Evolutionary conservation across 441 rosid genomes (phyloP), one percentile per base, ranked within the genome.

Genomic region (Adansonia grandidieri): DNA sequence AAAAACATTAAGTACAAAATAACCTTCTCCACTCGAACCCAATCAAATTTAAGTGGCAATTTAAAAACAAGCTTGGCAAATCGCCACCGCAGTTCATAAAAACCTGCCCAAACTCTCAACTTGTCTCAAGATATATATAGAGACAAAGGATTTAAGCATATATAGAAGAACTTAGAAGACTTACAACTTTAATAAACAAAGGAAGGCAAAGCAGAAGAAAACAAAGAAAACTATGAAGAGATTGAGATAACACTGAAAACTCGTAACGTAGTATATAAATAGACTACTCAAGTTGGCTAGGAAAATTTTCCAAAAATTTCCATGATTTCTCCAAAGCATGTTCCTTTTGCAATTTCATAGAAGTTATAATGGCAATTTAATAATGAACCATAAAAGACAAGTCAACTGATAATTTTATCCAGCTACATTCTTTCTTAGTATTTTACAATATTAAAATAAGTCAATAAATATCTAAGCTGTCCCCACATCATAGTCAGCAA

Each of bases 191-290:
- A 19, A 10, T 19, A 9, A 45, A 10, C 32, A 69, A 67, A 44
- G 53, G 53, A 17, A 4, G 71, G 6, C 6, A n/a, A 22, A 47
- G 56, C 54, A 68, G 56, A 60, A 20, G 32, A 10, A 58, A 58
- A 58, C 6, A 58, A 69, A 69, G 57, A 20, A 47, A 65, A 37
- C 50, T 22, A 40, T 37, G n/a, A 68, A 45, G 17, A 40, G 50
- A 66, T 42, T 8, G 71, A 66, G 51, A 42, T 8, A 66, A 66
- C 17, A 66, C 71, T 66, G 53, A 17, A 66, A 44, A 28, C 5
- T 51, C 11, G 7, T 17, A 45, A 9, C 19, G n/a, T 4, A 17
- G 15, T n/a, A 66, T n/a, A 40, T 42, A 66, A 42, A 66, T 8
- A 65, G 50, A 66, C 51, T 8, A 24, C 22, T 8, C 71, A 47